Evolutionary conservation across 2,329 filamentous ascomycete genomes (phyloP).

Genomic region (Pyrenochaeta sp.): DNA sequence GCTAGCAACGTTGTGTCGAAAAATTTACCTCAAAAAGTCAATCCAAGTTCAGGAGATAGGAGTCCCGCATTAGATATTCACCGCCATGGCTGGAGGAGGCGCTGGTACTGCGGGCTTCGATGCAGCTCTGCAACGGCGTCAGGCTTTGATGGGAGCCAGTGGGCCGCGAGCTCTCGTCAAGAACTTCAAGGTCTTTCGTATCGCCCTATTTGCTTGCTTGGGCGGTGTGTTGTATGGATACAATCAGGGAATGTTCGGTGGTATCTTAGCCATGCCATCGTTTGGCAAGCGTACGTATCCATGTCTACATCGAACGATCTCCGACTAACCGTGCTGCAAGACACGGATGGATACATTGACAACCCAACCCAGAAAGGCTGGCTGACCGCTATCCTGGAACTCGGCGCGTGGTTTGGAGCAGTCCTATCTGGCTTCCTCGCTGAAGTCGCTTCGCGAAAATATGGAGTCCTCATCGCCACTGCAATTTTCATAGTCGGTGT

Average conservation of each 20-base stretch:
- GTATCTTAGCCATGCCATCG: constrained; percentile 64
- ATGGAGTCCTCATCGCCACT: constrained; percentile 72
- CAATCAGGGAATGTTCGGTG: constrained; percentile 80
- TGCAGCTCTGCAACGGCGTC: constrained; percentile 31
- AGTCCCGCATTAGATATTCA: neutral
- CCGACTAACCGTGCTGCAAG: constrained; percentile 21
- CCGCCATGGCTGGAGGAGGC: constrained; percentile 35
- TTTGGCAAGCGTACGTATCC: constrained; percentile 51
- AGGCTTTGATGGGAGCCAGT: constrained; percentile 35
- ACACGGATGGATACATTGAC: constrained; percentile 53
- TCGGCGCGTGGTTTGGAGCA: constrained; percentile 80
- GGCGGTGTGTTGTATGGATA: constrained; percentile 71
- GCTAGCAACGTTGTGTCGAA: too few species aligned
- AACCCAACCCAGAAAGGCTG: constrained; percentile 56
- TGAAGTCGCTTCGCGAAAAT: constrained; percentile 73
- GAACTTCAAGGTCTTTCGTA: constrained; percentile 63
- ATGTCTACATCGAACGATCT: neutral
- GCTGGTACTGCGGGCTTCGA: constrained; percentile 26
- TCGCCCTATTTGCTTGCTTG: constrained; percentile 63
- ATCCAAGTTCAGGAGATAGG: too few species aligned
- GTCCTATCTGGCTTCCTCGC: constrained; percentile 76
- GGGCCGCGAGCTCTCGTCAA: constrained; percentile 61
- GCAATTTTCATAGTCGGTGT: constrained; percentile 75
- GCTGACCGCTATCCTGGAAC: constrained; percentile 72
- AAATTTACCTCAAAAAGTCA: too few species aligned